Evolutionary conservation across 352 stramenopile genomes (phyloP).

Genomic region (Globisporangium parvum): DNA sequence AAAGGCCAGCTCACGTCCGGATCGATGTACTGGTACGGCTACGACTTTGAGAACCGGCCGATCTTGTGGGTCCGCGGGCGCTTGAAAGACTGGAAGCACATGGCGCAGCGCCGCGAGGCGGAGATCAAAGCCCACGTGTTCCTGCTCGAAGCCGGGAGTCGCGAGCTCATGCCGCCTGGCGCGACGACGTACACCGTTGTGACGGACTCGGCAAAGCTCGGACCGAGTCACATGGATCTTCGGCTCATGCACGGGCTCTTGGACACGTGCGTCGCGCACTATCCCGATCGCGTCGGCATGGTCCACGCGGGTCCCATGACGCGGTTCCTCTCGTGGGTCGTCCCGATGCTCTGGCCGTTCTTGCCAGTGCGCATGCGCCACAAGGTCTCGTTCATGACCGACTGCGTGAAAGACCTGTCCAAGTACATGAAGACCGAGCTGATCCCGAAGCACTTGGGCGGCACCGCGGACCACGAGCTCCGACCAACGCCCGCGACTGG

Average conservation of each 20-base stretch:
- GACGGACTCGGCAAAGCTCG: constrained; percentile 44
- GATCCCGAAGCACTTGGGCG: constrained; percentile 50
- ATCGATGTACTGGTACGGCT: constrained; percentile 72
- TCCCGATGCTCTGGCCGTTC: constrained; percentile 52
- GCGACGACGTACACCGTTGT: constrained; percentile 59
- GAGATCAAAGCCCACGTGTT: constrained; percentile 60
- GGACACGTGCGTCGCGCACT: constrained; percentile 59
- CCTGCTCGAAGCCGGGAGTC: constrained; percentile 47
- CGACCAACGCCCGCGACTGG: constrained; percentile 14
- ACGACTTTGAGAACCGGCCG: constrained; percentile 57
- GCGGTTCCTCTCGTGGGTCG: constrained; percentile 43
- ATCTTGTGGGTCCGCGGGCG: constrained; percentile 61
- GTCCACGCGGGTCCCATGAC: constrained; percentile 55
- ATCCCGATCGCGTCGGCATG: constrained; percentile 55
- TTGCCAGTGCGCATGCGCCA: constrained; percentile 38
- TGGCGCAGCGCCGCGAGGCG: constrained; percentile 35
- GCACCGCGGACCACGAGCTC: constrained; percentile 31
- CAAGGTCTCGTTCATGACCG: constrained; percentile 61
- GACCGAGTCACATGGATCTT: constrained; percentile 42
- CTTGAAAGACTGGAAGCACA: constrained; percentile 54
- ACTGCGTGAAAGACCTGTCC: constrained; percentile 41
- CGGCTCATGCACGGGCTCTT: constrained; percentile 59
- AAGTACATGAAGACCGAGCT: constrained; percentile 55
- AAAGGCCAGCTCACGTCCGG: constrained; percentile 33
- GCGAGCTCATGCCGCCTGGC: constrained; percentile 46